Evolutionary conservation across 2,329 filamentous ascomycete genomes (phyloP).

Genomic region (Colletotrichum cordylinicola): DNA sequence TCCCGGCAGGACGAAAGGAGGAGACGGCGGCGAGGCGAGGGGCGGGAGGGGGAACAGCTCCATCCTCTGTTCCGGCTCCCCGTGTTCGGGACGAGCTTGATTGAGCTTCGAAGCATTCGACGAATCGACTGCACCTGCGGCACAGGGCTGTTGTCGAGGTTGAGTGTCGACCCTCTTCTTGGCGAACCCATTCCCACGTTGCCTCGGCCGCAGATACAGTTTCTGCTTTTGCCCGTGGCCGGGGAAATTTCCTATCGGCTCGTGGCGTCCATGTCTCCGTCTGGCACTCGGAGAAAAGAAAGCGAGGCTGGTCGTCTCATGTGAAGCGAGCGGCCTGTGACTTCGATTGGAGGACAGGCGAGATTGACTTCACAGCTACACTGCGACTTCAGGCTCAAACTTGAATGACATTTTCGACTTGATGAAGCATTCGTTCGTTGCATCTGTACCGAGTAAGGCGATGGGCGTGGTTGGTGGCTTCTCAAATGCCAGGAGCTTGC

Average conservation of each 20-base stretch:
- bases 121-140: neutral
- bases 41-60: neutral
- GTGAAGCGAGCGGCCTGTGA: neutral
- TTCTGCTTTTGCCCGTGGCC: neutral
- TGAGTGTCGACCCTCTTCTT: neutral
- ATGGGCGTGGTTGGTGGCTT: neutral
- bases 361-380: neutral
- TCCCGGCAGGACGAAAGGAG: neutral
- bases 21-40: slow-evolving; percentile 8
- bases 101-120: neutral
- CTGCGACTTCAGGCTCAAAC: neutral
- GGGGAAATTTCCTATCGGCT: neutral
- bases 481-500: neutral
- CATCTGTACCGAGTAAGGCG: neutral
- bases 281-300: neutral
- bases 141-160: neutral
- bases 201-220: neutral
- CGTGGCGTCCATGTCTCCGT: neutral
- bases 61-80: slow-evolving; percentile 7
- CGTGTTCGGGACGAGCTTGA: slow-evolving; percentile 7
- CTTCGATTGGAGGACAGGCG: neutral
- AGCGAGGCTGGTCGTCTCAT: neutral
- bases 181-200: neutral
- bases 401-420: neutral
- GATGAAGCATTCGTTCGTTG: neutral